Conservation (phyloP, 257 asterid genomes). For the Cinchona pubescens region DNA sequence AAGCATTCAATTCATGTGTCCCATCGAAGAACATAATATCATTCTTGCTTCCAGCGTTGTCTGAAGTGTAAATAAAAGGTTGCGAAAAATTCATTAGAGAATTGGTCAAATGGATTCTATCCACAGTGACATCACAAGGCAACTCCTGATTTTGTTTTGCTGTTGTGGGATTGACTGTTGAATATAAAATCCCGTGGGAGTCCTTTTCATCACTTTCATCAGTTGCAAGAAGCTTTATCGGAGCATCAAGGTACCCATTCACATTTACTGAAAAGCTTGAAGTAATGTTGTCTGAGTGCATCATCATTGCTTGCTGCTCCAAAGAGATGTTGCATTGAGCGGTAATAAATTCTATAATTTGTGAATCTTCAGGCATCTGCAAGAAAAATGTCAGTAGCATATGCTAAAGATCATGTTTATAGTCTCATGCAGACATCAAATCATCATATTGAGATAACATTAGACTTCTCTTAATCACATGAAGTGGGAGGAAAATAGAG, state of each 20-base stretch:
- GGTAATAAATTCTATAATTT: conserved; percentile 49
- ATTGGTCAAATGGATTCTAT: conserved; percentile 11
- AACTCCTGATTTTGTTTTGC: conserved; percentile 15
- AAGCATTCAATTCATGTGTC: conserved; percentile 26
- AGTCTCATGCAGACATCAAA: not conserved
- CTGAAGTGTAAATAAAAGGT: conserved; percentile 23
- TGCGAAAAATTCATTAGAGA: conserved; percentile 24
- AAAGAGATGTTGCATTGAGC: conserved; percentile 48
- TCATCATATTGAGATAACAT: not conserved
- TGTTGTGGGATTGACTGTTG: conserved; percentile 9
- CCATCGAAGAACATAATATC: conserved; percentile 40
- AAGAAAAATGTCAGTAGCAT: not conserved
- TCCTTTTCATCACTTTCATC: conserved; percentile 26
- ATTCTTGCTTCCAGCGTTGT: conserved; percentile 19
- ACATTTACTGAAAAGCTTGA: conserved; percentile 16
- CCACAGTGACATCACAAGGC: conserved; percentile 16
- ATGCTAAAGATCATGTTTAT: not conserved
- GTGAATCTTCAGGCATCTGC: conserved; percentile 67
- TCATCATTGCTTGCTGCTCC: conserved; percentile 45
- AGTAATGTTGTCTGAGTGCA: conserved; percentile 25
- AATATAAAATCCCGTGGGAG: conserved; percentile 10
- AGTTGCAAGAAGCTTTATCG: conserved; percentile 13
- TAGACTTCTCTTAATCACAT: not conserved
- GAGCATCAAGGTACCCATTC: conserved; percentile 12
- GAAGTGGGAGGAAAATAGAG: not conserved